Evolutionary conservation across 2,329 filamentous ascomycete genomes (phyloP).

Genomic region (Setomelanomma holmii): DNA sequence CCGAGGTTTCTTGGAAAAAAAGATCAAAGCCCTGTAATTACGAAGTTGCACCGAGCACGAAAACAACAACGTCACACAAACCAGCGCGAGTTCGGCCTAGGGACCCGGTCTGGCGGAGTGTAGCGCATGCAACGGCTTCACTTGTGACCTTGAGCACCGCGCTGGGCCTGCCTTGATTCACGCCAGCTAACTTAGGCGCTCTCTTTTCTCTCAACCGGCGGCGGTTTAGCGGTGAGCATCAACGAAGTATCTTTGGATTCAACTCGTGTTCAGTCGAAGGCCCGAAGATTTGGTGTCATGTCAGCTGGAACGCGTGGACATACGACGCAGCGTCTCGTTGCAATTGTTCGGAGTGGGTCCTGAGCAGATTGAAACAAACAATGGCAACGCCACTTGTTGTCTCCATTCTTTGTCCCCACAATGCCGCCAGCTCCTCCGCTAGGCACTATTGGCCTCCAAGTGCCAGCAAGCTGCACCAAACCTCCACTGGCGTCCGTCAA

Average conservation of each 20-base stretch:
- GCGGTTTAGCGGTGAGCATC: background rate
- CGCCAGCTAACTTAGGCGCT: background rate
- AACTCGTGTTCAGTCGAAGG: background rate
- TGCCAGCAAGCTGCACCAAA: slow-evolving; percentile 1
- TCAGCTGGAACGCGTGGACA: background rate
- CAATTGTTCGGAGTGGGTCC: background rate
- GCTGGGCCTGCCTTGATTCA: background rate
- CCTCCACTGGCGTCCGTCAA: background rate
- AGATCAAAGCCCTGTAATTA: no score
- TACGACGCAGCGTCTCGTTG: background rate
- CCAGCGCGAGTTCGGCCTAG: slow-evolving; percentile 1
- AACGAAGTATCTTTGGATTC: background rate
- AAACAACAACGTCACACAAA: slow-evolving; percentile 11
- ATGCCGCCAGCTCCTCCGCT: background rate
- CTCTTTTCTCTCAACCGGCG: background rate
- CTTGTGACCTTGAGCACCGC: background rate
- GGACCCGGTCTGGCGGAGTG: background rate
- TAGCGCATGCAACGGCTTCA: slow-evolving; percentile 7
- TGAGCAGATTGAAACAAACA: background rate
- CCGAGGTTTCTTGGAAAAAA: slow-evolving; percentile 10
- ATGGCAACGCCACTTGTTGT: slow-evolving; percentile 6
- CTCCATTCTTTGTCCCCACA: background rate
- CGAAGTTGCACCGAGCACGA: slow-evolving; percentile 8
- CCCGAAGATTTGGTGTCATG: background rate
- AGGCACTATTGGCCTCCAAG: slow-evolving; percentile 8